Percentiles rank a stretch among this genome's conserved stretches.
Conservation (phyloP, 2,329 filamentous ascomycete genomes). For the Hysterium pulicare region DNA sequence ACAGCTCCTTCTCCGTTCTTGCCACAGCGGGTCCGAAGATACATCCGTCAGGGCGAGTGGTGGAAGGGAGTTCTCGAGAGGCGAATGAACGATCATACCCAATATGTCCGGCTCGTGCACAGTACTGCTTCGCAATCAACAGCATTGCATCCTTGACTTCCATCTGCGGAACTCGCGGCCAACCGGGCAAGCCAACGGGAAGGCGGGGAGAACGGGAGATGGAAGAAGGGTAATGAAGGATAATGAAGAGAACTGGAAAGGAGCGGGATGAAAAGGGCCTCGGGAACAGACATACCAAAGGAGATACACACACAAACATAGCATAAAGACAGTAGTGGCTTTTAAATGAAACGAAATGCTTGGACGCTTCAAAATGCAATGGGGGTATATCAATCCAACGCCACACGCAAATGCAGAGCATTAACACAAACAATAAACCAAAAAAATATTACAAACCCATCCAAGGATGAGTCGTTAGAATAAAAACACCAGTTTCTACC, state of each 20-base stretch:
- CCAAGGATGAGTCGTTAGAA: no score
- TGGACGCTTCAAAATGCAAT: constrained; percentile 22
- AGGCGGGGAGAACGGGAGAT: constrained; percentile 26
- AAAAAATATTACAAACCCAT: constrained; percentile 28
- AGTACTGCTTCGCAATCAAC: constrained; percentile 18
- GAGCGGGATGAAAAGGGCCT: constrained; percentile 44
- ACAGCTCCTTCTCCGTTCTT: constrained; percentile 27
- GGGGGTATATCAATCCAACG: constrained; percentile 37
- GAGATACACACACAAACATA: constrained; percentile 31
- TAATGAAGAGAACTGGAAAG: constrained; percentile 35
- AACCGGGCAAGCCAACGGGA: constrained; percentile 39
- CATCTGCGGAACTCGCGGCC: constrained; percentile 20
- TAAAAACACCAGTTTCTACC: constrained; percentile 38
- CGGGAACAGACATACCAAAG: constrained; percentile 41
- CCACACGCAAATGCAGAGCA: constrained; percentile 34
- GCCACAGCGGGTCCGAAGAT: constrained; percentile 37
- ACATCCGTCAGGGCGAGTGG: constrained; percentile 27
- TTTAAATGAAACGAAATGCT: constrained; percentile 10
- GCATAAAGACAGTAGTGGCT: constrained; percentile 19
- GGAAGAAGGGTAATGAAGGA: constrained; percentile 26
- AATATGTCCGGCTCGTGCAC: constrained; percentile 41
- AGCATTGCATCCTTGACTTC: constrained; percentile 25
- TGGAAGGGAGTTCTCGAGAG: constrained; percentile 18
- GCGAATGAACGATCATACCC: constrained; percentile 44
- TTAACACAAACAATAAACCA: constrained; percentile 33